These are phyloP conservation scores for Decorospora gaudefroyi DNA, from an alignment of 2,329 filamentous ascomycete species.

Conservation along the genomic window DNA sequence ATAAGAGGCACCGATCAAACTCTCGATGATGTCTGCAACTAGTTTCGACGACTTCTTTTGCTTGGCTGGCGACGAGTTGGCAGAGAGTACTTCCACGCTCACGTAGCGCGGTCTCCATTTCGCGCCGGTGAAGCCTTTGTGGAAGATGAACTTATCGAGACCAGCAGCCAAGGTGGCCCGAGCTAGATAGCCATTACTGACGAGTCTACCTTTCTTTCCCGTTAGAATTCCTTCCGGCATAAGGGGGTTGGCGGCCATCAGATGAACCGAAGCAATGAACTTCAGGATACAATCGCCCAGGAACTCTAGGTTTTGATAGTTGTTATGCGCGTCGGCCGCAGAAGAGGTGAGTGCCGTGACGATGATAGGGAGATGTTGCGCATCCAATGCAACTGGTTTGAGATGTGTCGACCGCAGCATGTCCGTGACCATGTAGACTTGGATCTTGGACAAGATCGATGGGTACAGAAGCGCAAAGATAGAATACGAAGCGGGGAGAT, in stretches of 20 bases:
- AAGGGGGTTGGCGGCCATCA: constrained; percentile 62
- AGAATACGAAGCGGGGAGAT: constrained; percentile 53
- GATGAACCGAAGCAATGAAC: constrained; percentile 68
- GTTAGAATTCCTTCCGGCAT: constrained; percentile 81
- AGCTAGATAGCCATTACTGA: constrained; percentile 76
- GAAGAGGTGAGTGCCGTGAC: constrained; percentile 72
- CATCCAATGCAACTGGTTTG: constrained; percentile 56
- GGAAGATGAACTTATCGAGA: constrained; percentile 74
- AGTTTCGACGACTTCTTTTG: constrained; percentile 70
- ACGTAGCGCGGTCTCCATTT: constrained; percentile 74
- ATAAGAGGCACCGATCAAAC: constrained; percentile 77
- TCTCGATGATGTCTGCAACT: constrained; percentile 85
- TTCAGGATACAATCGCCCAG: constrained; percentile 86
- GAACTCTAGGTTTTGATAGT: constrained; percentile 88
- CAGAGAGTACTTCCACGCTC: constrained; percentile 48
- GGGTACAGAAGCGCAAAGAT: constrained; percentile 68
- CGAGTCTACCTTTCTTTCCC: constrained; percentile 66
- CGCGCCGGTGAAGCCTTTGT: constrained; percentile 65
- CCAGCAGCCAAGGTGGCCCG: constrained; percentile 65
- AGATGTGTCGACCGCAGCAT: constrained; percentile 63
- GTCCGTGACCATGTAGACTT: constrained; percentile 65
- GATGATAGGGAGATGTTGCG: constrained; percentile 58
- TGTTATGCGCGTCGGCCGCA: constrained; percentile 60
- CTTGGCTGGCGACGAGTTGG: constrained; percentile 17
- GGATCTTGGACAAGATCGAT: constrained; percentile 71